Evolutionary conservation across 305 asterid genomes (phyloP).

Genomic region (Rubia balearica): DNA sequence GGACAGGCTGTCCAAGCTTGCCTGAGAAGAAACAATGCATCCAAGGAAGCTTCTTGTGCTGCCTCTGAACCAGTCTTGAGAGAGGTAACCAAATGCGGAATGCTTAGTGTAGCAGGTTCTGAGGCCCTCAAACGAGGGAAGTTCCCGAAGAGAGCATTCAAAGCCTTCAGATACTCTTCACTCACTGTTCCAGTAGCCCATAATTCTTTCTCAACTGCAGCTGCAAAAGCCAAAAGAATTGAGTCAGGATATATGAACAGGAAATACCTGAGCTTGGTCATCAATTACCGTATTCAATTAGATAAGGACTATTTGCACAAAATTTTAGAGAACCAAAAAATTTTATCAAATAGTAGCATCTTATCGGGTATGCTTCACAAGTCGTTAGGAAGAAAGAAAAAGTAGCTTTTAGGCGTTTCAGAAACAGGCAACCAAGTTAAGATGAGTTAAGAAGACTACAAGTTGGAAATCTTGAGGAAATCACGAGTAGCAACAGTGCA

Average conservation of each 20-base stretch:
- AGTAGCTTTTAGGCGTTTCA: neutral
- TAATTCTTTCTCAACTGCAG: conserved; percentile 79
- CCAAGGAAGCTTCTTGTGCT: conserved; percentile 99
- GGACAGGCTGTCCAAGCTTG: conserved; percentile 99
- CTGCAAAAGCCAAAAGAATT: conserved; percentile 31
- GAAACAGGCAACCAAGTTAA: neutral
- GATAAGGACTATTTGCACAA: neutral
- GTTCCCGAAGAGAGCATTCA: conserved; percentile 88
- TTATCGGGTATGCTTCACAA: neutral
- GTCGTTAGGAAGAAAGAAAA: neutral
- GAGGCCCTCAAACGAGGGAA: conserved; percentile 97
- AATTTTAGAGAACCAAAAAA: neutral
- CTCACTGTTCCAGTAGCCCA: conserved; percentile 94
- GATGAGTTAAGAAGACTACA: neutral
- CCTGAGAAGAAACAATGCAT: conserved; percentile 83
- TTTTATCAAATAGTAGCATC: neutral
- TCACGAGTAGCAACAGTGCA: neutral
- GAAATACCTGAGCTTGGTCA: neutral
- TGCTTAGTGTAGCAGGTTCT: conserved; percentile 96
- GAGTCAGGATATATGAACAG: conserved; percentile 2
- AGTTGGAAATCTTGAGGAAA: neutral
- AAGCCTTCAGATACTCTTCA: conserved; percentile 91
- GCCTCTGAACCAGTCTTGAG: conserved; percentile 98
- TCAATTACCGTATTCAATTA: conserved; percentile 5
- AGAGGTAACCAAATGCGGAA: conserved; percentile 93